phyloP scores from a whole-genome alignment of 176 grass and related monocot species.

The Aegilops bicornis region DNA sequence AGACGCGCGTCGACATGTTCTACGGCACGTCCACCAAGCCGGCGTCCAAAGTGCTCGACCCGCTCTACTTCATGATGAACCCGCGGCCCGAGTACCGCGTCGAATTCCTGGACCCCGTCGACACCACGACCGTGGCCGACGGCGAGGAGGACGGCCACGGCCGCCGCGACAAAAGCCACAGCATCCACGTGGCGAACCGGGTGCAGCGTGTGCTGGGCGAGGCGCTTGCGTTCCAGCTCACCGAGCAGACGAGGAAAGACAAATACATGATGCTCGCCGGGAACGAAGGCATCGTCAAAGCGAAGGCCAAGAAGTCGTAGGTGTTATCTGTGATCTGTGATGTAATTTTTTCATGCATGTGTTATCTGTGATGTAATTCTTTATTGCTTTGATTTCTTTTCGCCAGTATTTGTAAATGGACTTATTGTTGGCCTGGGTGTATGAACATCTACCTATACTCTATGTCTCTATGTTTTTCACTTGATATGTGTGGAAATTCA shows the following conservation, averaged over 20 bases:
- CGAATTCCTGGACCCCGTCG: constrained; percentile 47
- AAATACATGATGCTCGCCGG: constrained; percentile 64
- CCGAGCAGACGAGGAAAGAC: constrained; percentile 43
- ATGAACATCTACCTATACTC: neutral
- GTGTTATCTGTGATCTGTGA: neutral
- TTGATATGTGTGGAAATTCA: neutral
- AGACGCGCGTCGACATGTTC: constrained; percentile 63
- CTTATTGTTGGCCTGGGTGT: neutral
- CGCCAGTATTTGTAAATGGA: neutral
- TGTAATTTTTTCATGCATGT: neutral
- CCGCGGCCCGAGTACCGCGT: constrained; percentile 54
- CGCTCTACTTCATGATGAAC: constrained; percentile 82
- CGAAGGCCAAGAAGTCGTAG: neutral
- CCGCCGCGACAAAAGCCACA: constrained; percentile 12
- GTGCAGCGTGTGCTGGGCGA: constrained; percentile 54
- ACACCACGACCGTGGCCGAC: neutral
- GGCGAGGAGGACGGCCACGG: neutral
- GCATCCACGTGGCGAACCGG: constrained; percentile 47
- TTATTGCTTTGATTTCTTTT: constrained; percentile 21
- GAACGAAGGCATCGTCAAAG: constrained; percentile 48
- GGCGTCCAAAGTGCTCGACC: constrained; percentile 63
- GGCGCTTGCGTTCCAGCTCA: constrained; percentile 42
- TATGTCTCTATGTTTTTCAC: neutral
- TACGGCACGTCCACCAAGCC: constrained; percentile 65
- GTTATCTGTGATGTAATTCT: constrained; percentile 18